Evolutionary conservation across 441 rosid species (phyloP), one percentile per base, ranked within the genome.

Genomic region (Viola pubescens): DNA sequence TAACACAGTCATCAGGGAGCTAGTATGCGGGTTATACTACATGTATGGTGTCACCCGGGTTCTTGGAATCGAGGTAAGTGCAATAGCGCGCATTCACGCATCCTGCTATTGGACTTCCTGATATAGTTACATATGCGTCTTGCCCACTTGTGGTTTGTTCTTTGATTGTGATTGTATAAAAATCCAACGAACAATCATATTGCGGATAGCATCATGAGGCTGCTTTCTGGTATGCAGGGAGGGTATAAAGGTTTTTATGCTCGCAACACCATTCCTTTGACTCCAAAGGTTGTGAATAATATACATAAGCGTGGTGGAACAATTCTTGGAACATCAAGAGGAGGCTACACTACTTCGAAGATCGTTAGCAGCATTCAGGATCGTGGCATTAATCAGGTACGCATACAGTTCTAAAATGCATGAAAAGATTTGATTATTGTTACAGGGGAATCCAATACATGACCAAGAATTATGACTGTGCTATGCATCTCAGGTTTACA

Each of bases 1-100:
- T 46, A 89, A 92, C 76, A 92, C 98, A 8, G 94, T 87, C 39
- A 85, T 91, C 51, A 87, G 98, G 74, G 98, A 91, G 70, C 75
- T 91, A 7, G 98, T 89, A 0, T 87, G 95, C 41, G 92, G 91
- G 60, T 76, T 91, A 37, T 64, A 82, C 70, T 44, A 78, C 44
- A 87, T 85, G 95, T 91, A 91, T 49, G 95, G 95, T 56, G 97
- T 87, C 66, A 73, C 62, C 53, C 77, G 67, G 64, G 73, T 91
- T 9, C 78, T 85, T 4, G 95, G 98, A 54, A 84, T 91, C 38
- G 83, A 85, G 73, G 98, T 89, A 70, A 75, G 83, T 44, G 7
- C 3, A 19, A 19, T 9, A 46, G 48, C 0, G 10, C 1, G 26
- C 9, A 19, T 45, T 34, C 19, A 26, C 37, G 26, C 10, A 13